Conservation (phyloP, 2,329 filamentous ascomycete species). For the Cladosporium sp. region DNA sequence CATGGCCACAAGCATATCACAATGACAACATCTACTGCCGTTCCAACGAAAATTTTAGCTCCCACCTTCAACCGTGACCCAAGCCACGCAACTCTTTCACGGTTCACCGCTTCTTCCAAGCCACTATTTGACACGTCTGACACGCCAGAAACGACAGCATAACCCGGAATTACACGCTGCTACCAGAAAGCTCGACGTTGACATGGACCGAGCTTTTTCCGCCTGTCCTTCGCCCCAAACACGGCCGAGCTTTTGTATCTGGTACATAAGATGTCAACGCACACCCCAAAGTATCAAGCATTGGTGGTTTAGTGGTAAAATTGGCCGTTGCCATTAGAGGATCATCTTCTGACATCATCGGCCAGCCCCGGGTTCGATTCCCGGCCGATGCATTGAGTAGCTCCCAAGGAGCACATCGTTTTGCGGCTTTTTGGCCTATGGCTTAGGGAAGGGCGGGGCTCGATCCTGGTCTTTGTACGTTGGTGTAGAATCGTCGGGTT, state of each 20-base stretch:
- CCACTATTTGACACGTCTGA: background rate
- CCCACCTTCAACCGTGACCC: background rate
- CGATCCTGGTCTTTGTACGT: background rate
- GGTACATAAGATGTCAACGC: too few relatives aligned
- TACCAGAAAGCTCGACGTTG: too few relatives aligned
- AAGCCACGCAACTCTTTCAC: background rate
- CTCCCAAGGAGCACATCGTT: background rate
- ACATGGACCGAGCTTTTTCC: too few relatives aligned
- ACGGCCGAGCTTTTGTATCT: too few relatives aligned
- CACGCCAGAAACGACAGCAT: background rate
- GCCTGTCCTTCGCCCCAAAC: too few relatives aligned
- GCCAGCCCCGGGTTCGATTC: constrained; percentile 18
- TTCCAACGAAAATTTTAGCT: background rate
- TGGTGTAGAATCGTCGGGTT: background rate
- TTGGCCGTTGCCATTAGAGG: background rate
- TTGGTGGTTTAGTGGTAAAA: constrained; percentile 17
- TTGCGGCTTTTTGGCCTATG: background rate
- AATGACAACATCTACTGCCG: background rate
- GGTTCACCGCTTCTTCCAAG: background rate
- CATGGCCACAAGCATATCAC: background rate
- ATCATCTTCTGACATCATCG: background rate
- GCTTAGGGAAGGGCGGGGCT: background rate
- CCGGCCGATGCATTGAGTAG: constrained; percentile 9
- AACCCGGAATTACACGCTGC: background rate
- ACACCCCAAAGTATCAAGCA: too few relatives aligned